A percentile compares a stretch with the other conserved stretches of the same genome.
Conservation (phyloP, 2,329 filamentous ascomycete species). For the Lachnellula willkommii region DNA sequence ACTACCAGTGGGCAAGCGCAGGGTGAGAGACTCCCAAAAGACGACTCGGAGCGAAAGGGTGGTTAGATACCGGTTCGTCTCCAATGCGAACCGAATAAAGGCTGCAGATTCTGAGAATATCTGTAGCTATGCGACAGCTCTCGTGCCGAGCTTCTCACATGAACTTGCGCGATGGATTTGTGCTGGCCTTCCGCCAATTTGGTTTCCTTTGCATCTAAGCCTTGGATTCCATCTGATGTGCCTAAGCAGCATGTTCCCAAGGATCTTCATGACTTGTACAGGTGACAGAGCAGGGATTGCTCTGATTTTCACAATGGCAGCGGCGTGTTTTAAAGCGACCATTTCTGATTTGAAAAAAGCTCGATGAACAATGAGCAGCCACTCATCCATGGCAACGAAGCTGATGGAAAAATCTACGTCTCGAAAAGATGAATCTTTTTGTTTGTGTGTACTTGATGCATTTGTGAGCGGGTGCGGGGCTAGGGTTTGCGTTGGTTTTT, state of each 20-base stretch:
- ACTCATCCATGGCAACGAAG: constrained; percentile 5
- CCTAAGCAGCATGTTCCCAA: not conserved
- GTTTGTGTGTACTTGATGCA: constrained; percentile 26
- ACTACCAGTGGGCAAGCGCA: constrained; percentile 38
- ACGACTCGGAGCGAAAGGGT: constrained; percentile 58
- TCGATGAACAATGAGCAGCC: constrained; percentile 5
- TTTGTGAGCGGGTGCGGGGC: constrained; percentile 23
- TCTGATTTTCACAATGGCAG: constrained; percentile 3
- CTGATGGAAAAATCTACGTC: constrained; percentile 3
- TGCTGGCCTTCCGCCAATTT: not conserved
- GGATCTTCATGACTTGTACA: not conserved
- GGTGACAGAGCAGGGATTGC: constrained; percentile 1
- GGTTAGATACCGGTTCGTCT: constrained; percentile 37
- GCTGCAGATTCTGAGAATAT: not conserved
- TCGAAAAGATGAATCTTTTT: constrained; percentile 17
- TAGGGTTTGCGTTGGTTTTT: constrained; percentile 7
- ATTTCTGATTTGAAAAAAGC: not conserved
- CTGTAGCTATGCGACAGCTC: not conserved
- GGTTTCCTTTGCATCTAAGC: constrained; percentile 1
- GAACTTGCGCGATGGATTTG: not conserved
- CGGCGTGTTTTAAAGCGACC: not conserved
- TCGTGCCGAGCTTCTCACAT: not conserved
- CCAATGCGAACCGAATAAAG: not conserved
- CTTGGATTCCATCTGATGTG: constrained; percentile 2
- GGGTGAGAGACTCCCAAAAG: constrained; percentile 51